Base-by-base conservation (phyloP, 2,329 filamentous ascomycete species). In the Scytalidium lignicola region DNA sequence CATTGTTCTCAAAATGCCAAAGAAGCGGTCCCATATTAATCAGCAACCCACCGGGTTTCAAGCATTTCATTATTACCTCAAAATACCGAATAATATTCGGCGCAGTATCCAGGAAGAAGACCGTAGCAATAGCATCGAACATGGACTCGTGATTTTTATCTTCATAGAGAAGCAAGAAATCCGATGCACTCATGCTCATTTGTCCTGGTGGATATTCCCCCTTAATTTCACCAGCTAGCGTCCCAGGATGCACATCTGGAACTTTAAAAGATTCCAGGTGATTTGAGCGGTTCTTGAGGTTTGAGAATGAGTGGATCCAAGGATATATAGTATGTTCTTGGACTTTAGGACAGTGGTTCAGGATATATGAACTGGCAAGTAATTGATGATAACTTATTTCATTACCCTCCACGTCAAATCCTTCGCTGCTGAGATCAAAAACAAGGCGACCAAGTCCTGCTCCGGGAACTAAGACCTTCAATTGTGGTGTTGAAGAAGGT, bases 31-130 rank as follows among this genome's bases (percentile, higher is more conserved):
- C 93, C 20, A 95, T 73, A 62, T 99, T 99, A 62, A 96, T 79
- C 74, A 95, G 88, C 3, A 95, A 61, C 0, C 93, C 93, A 21
- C 86, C 87, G 0, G 81, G 74, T 57, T 79, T 82, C 44, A 99
- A 76, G 61, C 91, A 95, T 62, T 87, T 80, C 40, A 72, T 73
- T 48, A 97, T 88, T 1, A 90, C 85, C 63, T 95, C 84, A 28
- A 99, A 80, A 64, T 99, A 99, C 2, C 86, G 81, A 47, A 97
- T 86, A 26, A 96, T 66, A 65, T 99, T 97, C 1, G 92, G 91
- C 2, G 93, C 93, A 1, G 93, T 99, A 66, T 99, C 95, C 50
- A 99, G 85, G 72, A 99, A 99, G 71, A 97, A 99, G 10, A 96
- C 88, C 2, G 87, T 89, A 0, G 88, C 83, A 2, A 97, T 89